Conservation (phyloP, 2,329 filamentous ascomycete species). For the Talaromyces islandicus region DNA sequence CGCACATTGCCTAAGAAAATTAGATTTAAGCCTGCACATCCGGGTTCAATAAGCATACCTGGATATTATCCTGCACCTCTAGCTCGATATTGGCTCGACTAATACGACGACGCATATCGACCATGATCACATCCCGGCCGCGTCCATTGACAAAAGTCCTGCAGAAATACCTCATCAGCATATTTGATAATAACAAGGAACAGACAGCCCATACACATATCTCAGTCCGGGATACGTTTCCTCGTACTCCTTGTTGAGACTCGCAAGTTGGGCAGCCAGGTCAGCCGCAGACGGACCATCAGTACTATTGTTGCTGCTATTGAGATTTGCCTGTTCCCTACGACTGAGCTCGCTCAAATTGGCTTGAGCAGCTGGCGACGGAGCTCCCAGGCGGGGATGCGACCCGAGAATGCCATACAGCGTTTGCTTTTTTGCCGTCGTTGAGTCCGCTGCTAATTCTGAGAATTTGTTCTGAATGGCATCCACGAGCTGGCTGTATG, state of each 20-base stretch:
- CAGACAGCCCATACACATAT: conserved; percentile 53
- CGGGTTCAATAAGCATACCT: conserved; percentile 49
- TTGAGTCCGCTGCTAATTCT: conserved; percentile 49
- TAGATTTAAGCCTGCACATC: not conserved
- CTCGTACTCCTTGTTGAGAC: conserved; percentile 74
- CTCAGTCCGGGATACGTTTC: conserved; percentile 70
- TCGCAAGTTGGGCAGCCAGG: conserved; percentile 52
- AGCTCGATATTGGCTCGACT: conserved; percentile 56
- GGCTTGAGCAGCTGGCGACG: conserved; percentile 47
- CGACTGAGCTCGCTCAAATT: conserved; percentile 63
- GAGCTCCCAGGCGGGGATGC: conserved; percentile 74
- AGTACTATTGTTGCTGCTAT: conserved; percentile 30
- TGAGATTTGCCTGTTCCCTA: conserved; percentile 75
- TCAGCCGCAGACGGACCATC: conserved; percentile 42
- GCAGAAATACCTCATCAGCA: not conserved
- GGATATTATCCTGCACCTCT: conserved; percentile 68
- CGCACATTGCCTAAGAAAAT: conserved; percentile 69
- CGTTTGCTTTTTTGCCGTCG: conserved; percentile 46
- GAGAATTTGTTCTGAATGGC: conserved; percentile 60
- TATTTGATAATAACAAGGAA: not conserved
- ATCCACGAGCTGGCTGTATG: conserved; percentile 65
- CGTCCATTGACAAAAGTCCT: conserved; percentile 84
- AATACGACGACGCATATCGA: conserved; percentile 73
- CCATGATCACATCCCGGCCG: conserved; percentile 66
- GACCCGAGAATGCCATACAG: conserved; percentile 70